phyloP scores from a whole-genome alignment of 2,329 filamentous ascomycete genomes.

The Anthostomella pinea region DNA sequence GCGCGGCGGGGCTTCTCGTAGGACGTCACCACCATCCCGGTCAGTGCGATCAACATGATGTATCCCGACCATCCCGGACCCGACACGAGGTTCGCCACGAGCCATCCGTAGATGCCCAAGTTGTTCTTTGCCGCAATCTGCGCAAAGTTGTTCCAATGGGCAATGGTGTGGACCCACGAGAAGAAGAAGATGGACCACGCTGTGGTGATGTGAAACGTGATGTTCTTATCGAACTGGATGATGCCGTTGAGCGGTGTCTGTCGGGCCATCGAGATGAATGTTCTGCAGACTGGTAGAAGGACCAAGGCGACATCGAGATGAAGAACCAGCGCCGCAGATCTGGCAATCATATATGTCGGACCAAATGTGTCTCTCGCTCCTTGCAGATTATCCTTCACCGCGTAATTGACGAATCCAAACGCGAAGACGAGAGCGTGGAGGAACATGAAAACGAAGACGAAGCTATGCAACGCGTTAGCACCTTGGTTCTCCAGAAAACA shows the following conservation, averaged over 20 bases:
- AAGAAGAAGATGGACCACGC: constrained; percentile 89
- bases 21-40: constrained; percentile 75
- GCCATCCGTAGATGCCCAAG: constrained; percentile 73
- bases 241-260: constrained; percentile 83
- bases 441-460: constrained; percentile 72
- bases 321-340: constrained; percentile 71
- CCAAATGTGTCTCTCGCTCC: constrained; percentile 67
- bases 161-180: constrained; percentile 81
- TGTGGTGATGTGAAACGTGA: constrained; percentile 81
- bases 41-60: constrained; percentile 75
- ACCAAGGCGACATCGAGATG: constrained; percentile 81
- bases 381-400: constrained; percentile 71
- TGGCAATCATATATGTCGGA: constrained; percentile 72
- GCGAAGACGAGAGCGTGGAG: constrained; percentile 74
- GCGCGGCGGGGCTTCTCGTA: constrained; percentile 74
- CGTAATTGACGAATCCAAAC: constrained; percentile 78
- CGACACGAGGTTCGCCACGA: constrained; percentile 73
- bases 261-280: constrained; percentile 75
- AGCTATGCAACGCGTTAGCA: constrained; percentile 46
- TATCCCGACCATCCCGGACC: constrained; percentile 86
- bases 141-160: constrained; percentile 85
- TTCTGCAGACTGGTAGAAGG: constrained; percentile 79
- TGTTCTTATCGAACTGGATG: constrained; percentile 86
- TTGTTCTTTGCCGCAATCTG: constrained; percentile 72
- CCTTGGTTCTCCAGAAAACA: constrained; percentile 5